Base-by-base conservation (phyloP, 441 rosid species). In the Geranium incanum region DNA sequence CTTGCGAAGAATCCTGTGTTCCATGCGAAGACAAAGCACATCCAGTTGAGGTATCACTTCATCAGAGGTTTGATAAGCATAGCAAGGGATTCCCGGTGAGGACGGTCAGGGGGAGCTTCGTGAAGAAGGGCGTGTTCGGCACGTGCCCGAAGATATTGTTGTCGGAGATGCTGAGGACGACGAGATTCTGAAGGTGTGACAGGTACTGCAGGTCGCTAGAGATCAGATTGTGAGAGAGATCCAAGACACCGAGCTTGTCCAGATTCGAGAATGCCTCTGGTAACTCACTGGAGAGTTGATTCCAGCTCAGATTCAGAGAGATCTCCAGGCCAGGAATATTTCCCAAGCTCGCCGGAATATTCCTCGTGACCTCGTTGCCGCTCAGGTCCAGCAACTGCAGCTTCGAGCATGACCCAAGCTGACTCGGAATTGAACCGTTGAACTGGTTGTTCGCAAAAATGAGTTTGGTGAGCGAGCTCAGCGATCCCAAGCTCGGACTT, bases 61-160 rank as follows among this genome's bases (percentile, higher is more conserved):
- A n/a, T n/a, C n/a, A n/a, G n/a, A n/a, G n/a, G n/a, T n/a, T n/a
- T n/a, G 87, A 72, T 78, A 87, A 74, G 76, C 90, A 85, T 68
- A 88, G 86, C 41, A 82, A 76, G n/a, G 93, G 91, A n/a, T 89
- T 92, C 11, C 82, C 89, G 8, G 85, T 39, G 28, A 92, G 88
- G 67, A 83, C 89, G 83, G 87, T 85, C 76, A 85, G 85, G 1
- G 98, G 98, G 15, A 93, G 90, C 81, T 78, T 87, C 18, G 89
- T 67, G 81, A 93, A 93, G 79, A 93, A 91, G 23, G 90, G 87
- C 4, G 90, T 89, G 73, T 89, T 86, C 0, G 98, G 98, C 15
- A 89, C 84, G 50, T 82, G 84, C 6, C 98, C 97, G 0, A 93
- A 82, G 81, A n/a, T n/a, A n/a, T n/a, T n/a, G n/a, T n/a, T n/a